Conservation (phyloP, 1,284 basidiomycete genomes). For the Laetiporus sulphureus region DNA sequence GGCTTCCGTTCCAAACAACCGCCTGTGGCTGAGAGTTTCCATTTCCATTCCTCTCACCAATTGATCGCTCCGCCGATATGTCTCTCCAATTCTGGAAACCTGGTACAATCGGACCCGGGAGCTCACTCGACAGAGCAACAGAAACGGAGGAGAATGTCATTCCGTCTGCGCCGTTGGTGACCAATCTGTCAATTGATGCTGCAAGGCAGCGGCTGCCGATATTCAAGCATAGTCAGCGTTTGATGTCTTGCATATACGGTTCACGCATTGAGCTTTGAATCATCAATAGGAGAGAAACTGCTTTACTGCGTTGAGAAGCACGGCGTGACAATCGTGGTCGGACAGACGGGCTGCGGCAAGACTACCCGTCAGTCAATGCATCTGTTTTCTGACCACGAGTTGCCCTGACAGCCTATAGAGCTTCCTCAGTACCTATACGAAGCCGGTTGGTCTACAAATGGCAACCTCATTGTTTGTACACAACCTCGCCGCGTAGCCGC, state of each 20-base stretch:
- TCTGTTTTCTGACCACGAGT: too few species aligned
- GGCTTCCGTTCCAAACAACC: constrained; percentile 9
- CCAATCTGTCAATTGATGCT: constrained; percentile 56
- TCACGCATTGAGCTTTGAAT: background rate
- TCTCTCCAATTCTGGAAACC: constrained; percentile 74
- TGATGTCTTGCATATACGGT: background rate
- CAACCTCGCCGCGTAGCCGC: constrained; percentile 95
- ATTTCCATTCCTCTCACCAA: background rate
- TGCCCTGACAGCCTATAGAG: constrained; percentile 41
- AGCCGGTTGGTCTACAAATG: constrained; percentile 80
- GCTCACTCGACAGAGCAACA: constrained; percentile 77
- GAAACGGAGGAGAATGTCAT: constrained; percentile 69
- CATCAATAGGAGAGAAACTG: constrained; percentile 57
- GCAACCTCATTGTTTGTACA: constrained; percentile 82
- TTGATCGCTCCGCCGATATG: constrained; percentile 19
- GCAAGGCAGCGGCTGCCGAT: constrained; percentile 84
- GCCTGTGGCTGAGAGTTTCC: background rate
- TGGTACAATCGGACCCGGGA: constrained; percentile 81
- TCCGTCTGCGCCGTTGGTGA: constrained; percentile 53
- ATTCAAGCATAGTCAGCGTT: constrained; percentile 70
- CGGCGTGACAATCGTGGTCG: constrained; percentile 84
- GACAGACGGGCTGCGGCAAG: constrained; percentile 96
- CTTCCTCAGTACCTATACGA: constrained; percentile 92
- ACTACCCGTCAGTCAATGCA: constrained; percentile 75
- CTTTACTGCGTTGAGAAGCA: constrained; percentile 81